These are phyloP conservation scores for Pleurotus djamor DNA, from an alignment of 768 basidiomycete genomes.

Conservation along the genomic window DNA sequence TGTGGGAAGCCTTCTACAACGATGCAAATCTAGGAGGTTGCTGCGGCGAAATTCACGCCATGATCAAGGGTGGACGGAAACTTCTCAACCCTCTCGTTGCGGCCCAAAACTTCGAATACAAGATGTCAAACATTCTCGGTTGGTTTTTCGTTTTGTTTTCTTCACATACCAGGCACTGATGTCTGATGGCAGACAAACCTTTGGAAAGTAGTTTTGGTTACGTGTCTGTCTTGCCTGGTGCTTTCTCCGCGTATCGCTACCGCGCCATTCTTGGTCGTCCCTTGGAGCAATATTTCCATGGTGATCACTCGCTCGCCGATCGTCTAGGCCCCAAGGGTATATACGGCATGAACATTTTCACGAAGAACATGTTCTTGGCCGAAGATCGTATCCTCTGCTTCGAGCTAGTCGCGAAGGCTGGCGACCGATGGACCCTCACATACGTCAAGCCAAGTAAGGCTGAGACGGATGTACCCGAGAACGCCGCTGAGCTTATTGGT, in stretches of 20 bases:
- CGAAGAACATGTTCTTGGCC: slow-evolving; percentile 87
- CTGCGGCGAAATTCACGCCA: slow-evolving; percentile 95
- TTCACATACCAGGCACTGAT: not conserved
- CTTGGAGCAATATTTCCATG: slow-evolving; percentile 81
- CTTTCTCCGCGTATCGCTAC: slow-evolving; percentile 93
- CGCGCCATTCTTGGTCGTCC: slow-evolving; percentile 92
- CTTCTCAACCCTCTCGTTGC: slow-evolving; percentile 90
- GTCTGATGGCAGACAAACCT: slow-evolving; percentile 65
- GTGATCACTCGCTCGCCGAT: slow-evolving; percentile 86
- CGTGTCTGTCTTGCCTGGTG: slow-evolving; percentile 92
- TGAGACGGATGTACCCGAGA: slow-evolving; percentile 94
- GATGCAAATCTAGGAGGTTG: slow-evolving; percentile 79
- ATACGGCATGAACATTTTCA: slow-evolving; percentile 95
- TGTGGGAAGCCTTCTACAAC: slow-evolving; percentile 92
- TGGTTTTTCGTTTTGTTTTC: too few relatives aligned
- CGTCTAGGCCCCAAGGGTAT: slow-evolving; percentile 92
- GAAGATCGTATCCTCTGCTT: slow-evolving; percentile 94
- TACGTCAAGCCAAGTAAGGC: slow-evolving; percentile 94
- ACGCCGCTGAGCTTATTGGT: slow-evolving; percentile 89
- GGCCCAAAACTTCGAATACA: slow-evolving; percentile 97
- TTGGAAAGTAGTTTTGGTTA: slow-evolving; percentile 95
- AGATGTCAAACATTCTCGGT: slow-evolving; percentile 97
- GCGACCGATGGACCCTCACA: slow-evolving; percentile 85
- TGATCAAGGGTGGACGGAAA: slow-evolving; percentile 92
- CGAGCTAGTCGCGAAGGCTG: slow-evolving; percentile 90